Evolutionary conservation across 371 early-diverging fungal species (phyloP), one percentile per base, ranked within the genome.

Genomic region (Syncephalastrum racemosum): DNA sequence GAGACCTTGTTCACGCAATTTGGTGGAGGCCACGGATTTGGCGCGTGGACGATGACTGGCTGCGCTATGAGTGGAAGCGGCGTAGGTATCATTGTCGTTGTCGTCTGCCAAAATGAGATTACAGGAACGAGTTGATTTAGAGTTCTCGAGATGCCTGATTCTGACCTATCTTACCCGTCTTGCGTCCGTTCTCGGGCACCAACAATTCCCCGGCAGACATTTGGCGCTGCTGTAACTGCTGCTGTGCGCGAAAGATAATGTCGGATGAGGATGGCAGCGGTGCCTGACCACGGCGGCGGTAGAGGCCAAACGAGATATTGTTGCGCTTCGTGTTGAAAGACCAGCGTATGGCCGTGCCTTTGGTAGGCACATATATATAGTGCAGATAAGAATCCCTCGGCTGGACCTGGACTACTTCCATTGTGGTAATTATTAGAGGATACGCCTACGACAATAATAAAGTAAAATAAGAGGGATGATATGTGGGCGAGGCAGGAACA

Each of bases 281-380:
- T 50, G 55, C 63, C 50, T 53, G 58, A 31, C 59, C 59, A 18
- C 53, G 59, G 10, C 59, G 45, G 23, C 62, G 56, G 27, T 63
- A 71, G 39, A 96, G 81, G n/a, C 96, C 96, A 79, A 96, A 96
- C 47, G 88, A 81, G 27, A 95, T 91, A 64, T 91, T 94, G 67
- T 94, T 92, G 51, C 82, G 80, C 63, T 86, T 87, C 20, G 95
- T 96, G 18, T 88, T 85, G 70, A 95, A 96, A 70, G 86, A 89
- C 96, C 96, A 96, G 62, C 82, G 83, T 18, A 96, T 85, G 39
- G 87, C 88, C 57, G 88, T 85, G 39, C 86, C 87, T 14, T 81
- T 73, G 44, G 79, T 67, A 50, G 82, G 81, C 27, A 95, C 88
- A 56, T 81, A 78, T 46, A 96, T 83, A 51, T 85, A 86, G 74